Evolutionary conservation across 1,284 basidiomycete species (phyloP), one percentile per base, ranked within the genome.

Genomic region (Cryptococcus jaspeensis): DNA sequence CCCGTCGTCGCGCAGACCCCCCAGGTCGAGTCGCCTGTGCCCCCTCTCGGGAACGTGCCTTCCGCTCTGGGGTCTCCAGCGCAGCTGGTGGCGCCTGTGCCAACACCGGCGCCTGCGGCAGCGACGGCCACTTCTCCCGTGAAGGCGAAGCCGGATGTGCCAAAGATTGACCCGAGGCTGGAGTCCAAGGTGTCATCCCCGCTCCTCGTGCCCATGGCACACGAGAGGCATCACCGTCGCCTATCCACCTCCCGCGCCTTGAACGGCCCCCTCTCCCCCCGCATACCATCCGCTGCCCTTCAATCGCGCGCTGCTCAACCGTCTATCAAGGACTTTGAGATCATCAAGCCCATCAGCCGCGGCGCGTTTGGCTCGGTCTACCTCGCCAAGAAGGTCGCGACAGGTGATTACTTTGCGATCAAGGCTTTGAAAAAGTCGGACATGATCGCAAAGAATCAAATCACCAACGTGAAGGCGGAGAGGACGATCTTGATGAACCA

Each of bases 371-470:
- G 96, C 13, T 95, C 93, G 15, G 96, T 99, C 48, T 99, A 96
- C 77, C 83, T 99, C 39, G 92, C 96, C 36, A 96, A 95, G 81
- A 99, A 99, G 83, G 93, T 92, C 66, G 89, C 86, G 5, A 99
- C 96, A 0, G 96, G 96, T 52, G 96, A 99, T 78, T 97, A 98
- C 79, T 99, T 89, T 79, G 96, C 96, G 28, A 96, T 99, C 85
- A 99, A 99, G 79, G 93, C 98, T 36, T 80, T 99, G 67, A 98
- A 96, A 80, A 99, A 99, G 81, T 92, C 93, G 28, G 96, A 99
- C 79, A 99, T 99, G 96, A 98, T 99, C 73, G 92, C 96, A 47
- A 99, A 99, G 84, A 99, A 99, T 80, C 96, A 99, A 78, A 96
- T 99, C 77, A 99, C 96, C 55, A 99, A 99, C 73, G 95, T 99